Evolutionary conservation across 1,284 basidiomycete genomes (phyloP).

Genomic region (Tylopilus orsonianus): DNA sequence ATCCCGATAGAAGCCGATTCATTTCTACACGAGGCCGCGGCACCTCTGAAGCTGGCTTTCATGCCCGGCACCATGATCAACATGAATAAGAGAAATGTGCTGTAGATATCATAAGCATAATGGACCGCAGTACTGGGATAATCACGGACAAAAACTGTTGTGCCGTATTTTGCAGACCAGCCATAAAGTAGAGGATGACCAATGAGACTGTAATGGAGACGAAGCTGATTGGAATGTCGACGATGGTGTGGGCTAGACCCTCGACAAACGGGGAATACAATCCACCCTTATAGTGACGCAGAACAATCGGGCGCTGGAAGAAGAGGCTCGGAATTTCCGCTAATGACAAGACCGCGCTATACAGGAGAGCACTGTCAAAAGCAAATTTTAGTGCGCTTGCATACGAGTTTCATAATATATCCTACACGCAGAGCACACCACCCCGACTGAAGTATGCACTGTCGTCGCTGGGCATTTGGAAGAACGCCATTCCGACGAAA

Average conservation of each 20-base stretch:
- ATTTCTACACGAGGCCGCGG: slow-evolving; percentile 54
- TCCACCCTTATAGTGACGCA: slow-evolving; percentile 49
- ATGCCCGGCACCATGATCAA: slow-evolving; percentile 54
- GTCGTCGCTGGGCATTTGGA: slow-evolving; percentile 60
- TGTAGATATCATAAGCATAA: slow-evolving; percentile 23
- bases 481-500: slow-evolving; percentile 79
- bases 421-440: slow-evolving; percentile 72
- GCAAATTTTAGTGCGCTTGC: too few relatives aligned
- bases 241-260: slow-evolving; percentile 57
- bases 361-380: too few relatives aligned
- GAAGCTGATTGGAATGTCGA: slow-evolving; percentile 59
- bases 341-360: too few relatives aligned
- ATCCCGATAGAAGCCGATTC: slow-evolving; percentile 60
- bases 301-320: slow-evolving; percentile 58
- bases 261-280: slow-evolving; percentile 58
- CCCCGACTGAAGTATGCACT: slow-evolving; percentile 77
- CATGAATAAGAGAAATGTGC: slow-evolving; percentile 54
- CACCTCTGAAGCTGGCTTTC: slow-evolving; percentile 59
- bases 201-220: slow-evolving; percentile 43
- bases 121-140: slow-evolving; percentile 1
- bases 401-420: too few relatives aligned
- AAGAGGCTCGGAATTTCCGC: slow-evolving; percentile 48
- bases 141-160: slow-evolving; percentile 46
- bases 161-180: slow-evolving; percentile 44
- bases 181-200: slow-evolving; percentile 58